Conservation (phyloP, 371 early-diverging fungal species). For the Mortierella sp. region DNA sequence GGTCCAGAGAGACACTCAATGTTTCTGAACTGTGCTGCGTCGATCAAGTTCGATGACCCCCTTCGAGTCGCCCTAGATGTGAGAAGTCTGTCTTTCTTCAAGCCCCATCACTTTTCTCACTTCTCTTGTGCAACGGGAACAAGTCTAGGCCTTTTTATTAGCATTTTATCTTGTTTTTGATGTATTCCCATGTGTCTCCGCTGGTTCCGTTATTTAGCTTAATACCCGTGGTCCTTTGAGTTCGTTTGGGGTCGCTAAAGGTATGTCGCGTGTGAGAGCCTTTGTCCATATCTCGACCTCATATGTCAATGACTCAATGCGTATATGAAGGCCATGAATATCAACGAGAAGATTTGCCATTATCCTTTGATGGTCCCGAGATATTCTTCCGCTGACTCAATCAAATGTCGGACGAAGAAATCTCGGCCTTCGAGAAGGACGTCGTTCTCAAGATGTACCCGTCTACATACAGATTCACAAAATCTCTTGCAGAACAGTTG, state of each 20-base stretch:
- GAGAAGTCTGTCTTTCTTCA: no score
- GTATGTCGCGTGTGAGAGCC: constrained; percentile 53
- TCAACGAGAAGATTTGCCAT: constrained; percentile 58
- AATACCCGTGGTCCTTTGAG: constrained; percentile 62
- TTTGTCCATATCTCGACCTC: constrained; percentile 62
- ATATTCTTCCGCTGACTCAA: constrained; percentile 57
- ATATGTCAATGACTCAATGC: constrained; percentile 52
- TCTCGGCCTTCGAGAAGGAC: constrained; percentile 4
- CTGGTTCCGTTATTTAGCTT: no score
- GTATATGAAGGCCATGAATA: constrained; percentile 55
- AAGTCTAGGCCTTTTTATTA: constrained; percentile 38
- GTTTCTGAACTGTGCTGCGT: constrained; percentile 65
- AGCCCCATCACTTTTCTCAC: no score
- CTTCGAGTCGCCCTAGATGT: neutral
- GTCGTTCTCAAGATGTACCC: constrained; percentile 47
- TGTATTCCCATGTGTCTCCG: neutral
- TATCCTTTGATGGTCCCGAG: constrained; percentile 59
- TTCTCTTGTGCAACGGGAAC: no score
- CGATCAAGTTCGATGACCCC: constrained; percentile 44
- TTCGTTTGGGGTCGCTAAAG: constrained; percentile 56
- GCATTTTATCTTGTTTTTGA: neutral
- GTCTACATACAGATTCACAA: constrained; percentile 60
- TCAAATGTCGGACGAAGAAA: constrained; percentile 43
- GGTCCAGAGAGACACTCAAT: constrained; percentile 54
- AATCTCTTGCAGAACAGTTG: constrained; percentile 64